Evolutionary conservation across 2,329 filamentous ascomycete genomes (phyloP), one percentile per base, ranked within the genome.

Genomic region (Alternaria sp.): DNA sequence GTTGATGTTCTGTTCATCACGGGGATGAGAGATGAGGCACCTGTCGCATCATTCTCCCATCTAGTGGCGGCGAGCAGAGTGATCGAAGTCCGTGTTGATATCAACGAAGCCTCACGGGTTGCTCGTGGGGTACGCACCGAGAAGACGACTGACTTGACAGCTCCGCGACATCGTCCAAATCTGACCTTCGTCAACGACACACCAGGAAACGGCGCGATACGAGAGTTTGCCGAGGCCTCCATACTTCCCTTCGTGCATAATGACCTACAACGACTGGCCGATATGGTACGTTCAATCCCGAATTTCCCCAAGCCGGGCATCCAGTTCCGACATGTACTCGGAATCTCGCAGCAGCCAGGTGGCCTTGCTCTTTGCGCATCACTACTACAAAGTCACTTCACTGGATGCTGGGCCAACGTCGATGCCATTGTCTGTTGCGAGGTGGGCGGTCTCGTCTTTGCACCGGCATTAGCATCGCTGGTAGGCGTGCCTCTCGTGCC

Each of bases 21-120:
- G 0, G 88, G 88, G 0, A 86, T 90, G 85, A 85, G 87, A 80
- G 88, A 91, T 52, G 78, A 86, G 51, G 84, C 87, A 6, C 88
- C 88, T 0, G 81, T 89, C 11, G 79, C 85, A 63, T 45, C 65
- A 12, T 84, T 88, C 0, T 85, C 85, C n/a, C 84, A 86, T 78
- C 70, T 89, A 23, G 84, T 88, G 11, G 82, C 87, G 52, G 73
- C 81, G 2, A 84, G 79, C 62, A 85, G 80, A 65, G 61, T 90
- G 17, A 32, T 90, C 50, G 88, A 90, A 32, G 77, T 90, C 63
- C 80, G 73, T 17, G 77, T 90, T 57, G 25, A 80, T 64, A 81
- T 82, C 23, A 81, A 72, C 60, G 53, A 80, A 32, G 30, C 60
- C 54, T 81, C 50, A 83, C 71, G 7, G 81, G 80, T 40, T 71